Base-by-base conservation (phyloP, 2,329 filamentous ascomycete species). In the Ceratocystis albifundus region DNA sequence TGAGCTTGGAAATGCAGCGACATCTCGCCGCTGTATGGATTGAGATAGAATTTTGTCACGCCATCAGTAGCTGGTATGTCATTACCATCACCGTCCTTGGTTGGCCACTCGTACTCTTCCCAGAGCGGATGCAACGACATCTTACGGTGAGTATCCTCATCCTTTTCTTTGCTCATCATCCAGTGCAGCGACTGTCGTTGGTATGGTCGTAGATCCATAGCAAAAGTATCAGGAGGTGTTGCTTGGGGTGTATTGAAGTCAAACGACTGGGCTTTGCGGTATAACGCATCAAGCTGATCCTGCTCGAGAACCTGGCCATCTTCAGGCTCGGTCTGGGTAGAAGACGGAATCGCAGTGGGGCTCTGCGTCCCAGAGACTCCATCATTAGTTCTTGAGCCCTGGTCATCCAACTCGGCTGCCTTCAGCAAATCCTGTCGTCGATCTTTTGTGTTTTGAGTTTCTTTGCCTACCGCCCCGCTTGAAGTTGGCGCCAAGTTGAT, bases 181-280 rank as follows among this genome's bases (percentile, higher is more conserved):
- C 94, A 99, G 73, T 96, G 81, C 4, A 99, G 77, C 0, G 94
- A 91, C 75, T 99, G 94, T 72, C 91, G 96, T 74, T 99, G 94
- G 71, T 99, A 99, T 64, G 90, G 90, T 2, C 94, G 86, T 32
- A 99, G 79, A 46, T 86, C 81, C 85, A 99, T 86, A 4, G 82
- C 81, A 74, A 99, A 99, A 0, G 86, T 90, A 7, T 87, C 80
- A 4, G 88, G 85, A 8, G 94, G 93, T 71, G 96, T 88, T 8
- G 90, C 87, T 74, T 90, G 87, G 1, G 92, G 92, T 0, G 92
- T 96, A 73, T 85, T 84, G 72, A 99, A 97, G 74, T 99, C 94
- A 72, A 97, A 97, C 0, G 90, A 92, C 73, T 99, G 94, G 0
- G 94, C 94, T 73, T 99, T 99, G 72, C 88, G 90, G 76, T 99